Conservation (phyloP, 768 basidiomycete species). For the Leccinum incarnatum region DNA sequence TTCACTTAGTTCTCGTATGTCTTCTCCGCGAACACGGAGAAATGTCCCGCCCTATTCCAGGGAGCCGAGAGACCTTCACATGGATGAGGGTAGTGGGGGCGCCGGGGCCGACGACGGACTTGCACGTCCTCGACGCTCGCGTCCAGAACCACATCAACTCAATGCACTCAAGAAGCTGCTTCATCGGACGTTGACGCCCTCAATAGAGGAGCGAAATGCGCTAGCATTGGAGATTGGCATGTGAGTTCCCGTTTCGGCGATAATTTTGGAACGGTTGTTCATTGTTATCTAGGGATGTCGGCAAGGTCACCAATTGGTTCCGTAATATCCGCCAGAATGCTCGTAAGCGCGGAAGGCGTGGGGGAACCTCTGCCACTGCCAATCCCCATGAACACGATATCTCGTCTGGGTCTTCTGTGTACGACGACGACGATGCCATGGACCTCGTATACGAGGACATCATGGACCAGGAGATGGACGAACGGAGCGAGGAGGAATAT, state of each 20-base stretch:
- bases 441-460: slow-evolving; percentile 45
- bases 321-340: slow-evolving; percentile 79
- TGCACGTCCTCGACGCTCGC: slow-evolving; percentile 63
- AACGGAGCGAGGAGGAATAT: slow-evolving; percentile 64
- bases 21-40: slow-evolving; percentile 33
- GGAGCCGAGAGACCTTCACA: slow-evolving; percentile 25
- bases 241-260: slow-evolving; percentile 36
- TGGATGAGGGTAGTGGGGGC: slow-evolving; percentile 25
- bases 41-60: slow-evolving; percentile 26
- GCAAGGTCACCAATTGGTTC: slow-evolving; percentile 89
- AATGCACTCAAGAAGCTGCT: slow-evolving; percentile 71
- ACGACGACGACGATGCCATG: slow-evolving; percentile 44
- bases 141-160: slow-evolving; percentile 77
- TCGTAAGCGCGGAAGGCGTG: slow-evolving; percentile 63
- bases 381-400: slow-evolving; percentile 45
- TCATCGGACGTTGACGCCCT: slow-evolving; percentile 65
- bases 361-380: slow-evolving; percentile 35
- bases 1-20: slow-evolving; percentile 23
- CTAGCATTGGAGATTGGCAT: slow-evolving; percentile 78
- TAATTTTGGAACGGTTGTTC: slow-evolving; percentile 2
- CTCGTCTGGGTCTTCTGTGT: slow-evolving; percentile 53
- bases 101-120: slow-evolving; percentile 32
- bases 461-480: slow-evolving; percentile 49
- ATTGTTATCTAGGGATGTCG: slow-evolving; percentile 57
- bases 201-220: slow-evolving; percentile 75